Evolutionary conservation across 2,329 filamentous ascomycete genomes (phyloP).

Genomic region (Alternaria dauci): DNA sequence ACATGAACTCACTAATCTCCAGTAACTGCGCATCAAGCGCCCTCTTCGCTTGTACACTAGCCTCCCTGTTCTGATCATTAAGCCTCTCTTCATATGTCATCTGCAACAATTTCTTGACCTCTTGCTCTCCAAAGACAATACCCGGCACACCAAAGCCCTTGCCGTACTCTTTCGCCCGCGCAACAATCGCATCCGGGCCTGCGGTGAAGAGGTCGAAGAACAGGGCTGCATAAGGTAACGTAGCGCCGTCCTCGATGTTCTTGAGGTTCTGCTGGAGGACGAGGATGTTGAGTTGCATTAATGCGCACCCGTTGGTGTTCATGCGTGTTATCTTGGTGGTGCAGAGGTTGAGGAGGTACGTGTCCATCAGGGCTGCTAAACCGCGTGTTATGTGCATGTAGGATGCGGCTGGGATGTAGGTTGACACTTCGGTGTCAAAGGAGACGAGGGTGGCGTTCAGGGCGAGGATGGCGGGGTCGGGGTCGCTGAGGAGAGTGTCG

Average conservation of each 20-base stretch:
- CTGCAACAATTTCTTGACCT: constrained; percentile 53
- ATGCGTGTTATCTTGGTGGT: constrained; percentile 79
- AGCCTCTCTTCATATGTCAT: constrained; percentile 59
- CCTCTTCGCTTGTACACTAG: constrained; percentile 70
- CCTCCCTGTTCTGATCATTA: constrained; percentile 71
- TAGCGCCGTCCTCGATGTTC: constrained; percentile 79
- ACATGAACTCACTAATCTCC: constrained; percentile 76
- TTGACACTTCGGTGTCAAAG: constrained; percentile 83
- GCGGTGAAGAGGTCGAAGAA: constrained; percentile 75
- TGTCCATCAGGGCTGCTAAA: constrained; percentile 79
- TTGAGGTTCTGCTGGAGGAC: constrained; percentile 97
- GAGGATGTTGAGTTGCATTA: constrained; percentile 92
- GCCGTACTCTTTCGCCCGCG: constrained; percentile 63
- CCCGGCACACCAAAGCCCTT: constrained; percentile 36
- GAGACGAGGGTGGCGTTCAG: constrained; percentile 85
- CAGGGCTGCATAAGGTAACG: constrained; percentile 68
- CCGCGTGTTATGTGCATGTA: constrained; percentile 76
- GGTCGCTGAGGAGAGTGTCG: constrained; percentile 77
- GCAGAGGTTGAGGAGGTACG: constrained; percentile 70
- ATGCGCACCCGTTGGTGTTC: constrained; percentile 82
- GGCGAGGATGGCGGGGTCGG: constrained; percentile 79
- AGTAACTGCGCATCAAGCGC: constrained; percentile 75
- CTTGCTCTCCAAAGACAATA: constrained; percentile 48
- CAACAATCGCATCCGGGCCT: constrained; percentile 71
- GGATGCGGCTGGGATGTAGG: constrained; percentile 75